These are phyloP conservation scores for Carpinus fangiana DNA, from an alignment of 306 rosid species.

Conservation along the genomic window DNA sequence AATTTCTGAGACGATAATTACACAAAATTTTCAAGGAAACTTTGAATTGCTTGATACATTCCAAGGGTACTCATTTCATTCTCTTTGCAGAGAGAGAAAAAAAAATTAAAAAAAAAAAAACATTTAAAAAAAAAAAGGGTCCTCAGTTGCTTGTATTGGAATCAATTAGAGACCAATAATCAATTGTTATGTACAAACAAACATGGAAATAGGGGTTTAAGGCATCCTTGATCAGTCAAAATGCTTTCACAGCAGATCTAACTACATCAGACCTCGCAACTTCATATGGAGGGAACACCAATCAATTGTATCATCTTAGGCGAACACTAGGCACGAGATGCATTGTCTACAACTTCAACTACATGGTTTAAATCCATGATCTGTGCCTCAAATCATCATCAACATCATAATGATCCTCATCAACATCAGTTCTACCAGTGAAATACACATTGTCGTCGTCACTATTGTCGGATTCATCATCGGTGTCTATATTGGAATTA, in stretches of 20 bases:
- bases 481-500: conserved; percentile 36
- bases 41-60: not conserved
- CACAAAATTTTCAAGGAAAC: not conserved
- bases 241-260: not conserved
- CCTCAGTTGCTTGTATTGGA: not conserved
- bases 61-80: not conserved
- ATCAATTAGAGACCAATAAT: conserved; percentile 2
- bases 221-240: not conserved
- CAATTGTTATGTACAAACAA: not conserved
- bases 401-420: not conserved
- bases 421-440: conserved; percentile 14
- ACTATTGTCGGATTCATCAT: conserved; percentile 27
- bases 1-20: too few relatives aligned
- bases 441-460: conserved; percentile 32
- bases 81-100: not conserved
- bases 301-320: not conserved
- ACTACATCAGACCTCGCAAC: not conserved
- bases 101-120: not conserved
- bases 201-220: not conserved
- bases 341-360: not conserved
- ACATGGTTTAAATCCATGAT: conserved; percentile 22
- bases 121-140: not conserved
- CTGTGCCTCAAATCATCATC: conserved; percentile 20
- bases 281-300: not conserved
- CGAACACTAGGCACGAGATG: not conserved